phyloP scores from a whole-genome alignment of 129 eudicot genomes.

The Silybum marianum region DNA sequence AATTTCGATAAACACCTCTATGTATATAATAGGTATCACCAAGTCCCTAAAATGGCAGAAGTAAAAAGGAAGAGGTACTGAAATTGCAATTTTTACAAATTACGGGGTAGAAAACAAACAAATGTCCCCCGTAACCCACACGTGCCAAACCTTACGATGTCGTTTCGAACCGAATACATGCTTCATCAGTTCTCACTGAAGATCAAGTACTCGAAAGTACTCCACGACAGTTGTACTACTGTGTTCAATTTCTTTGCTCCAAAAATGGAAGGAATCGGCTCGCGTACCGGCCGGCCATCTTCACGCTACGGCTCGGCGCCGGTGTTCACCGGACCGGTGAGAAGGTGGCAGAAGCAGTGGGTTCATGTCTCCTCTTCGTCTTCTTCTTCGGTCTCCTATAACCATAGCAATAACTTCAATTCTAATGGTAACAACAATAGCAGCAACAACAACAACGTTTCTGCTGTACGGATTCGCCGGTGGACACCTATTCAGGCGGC shows the following conservation, averaged over 20 bases:
- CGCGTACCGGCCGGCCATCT: conserved; percentile 65
- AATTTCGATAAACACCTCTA: no score
- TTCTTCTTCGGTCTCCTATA: conserved; percentile 19
- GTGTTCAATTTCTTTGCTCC: neutral
- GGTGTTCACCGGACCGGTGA: conserved; percentile 67
- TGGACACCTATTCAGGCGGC: conserved; percentile 53
- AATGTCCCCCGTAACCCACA: conserved; percentile 1
- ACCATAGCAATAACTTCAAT: conserved; percentile 13
- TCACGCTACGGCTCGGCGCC: conserved; percentile 68
- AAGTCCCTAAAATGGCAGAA: neutral
- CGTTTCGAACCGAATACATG: conserved; percentile 17
- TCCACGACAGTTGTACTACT: conserved; percentile 28
- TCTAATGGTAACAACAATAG: conserved; percentile 13
- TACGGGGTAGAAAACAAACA: neutral
- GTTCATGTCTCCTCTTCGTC: conserved; percentile 43
- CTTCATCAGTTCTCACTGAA: conserved; percentile 8
- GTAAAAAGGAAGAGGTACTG: neutral
- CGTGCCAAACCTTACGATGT: conserved; percentile 31
- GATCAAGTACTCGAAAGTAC: conserved; percentile 5
- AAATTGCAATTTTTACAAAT: no score
- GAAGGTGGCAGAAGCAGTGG: conserved; percentile 86
- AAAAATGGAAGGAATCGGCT: conserved; percentile 60
- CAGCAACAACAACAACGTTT: conserved; percentile 15
- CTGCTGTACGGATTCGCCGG: conserved; percentile 48
- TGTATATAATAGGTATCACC: no score